These are phyloP conservation scores for Aspergillus texensis DNA, from an alignment of 2,329 filamentous ascomycete species.

Conservation along the genomic window DNA sequence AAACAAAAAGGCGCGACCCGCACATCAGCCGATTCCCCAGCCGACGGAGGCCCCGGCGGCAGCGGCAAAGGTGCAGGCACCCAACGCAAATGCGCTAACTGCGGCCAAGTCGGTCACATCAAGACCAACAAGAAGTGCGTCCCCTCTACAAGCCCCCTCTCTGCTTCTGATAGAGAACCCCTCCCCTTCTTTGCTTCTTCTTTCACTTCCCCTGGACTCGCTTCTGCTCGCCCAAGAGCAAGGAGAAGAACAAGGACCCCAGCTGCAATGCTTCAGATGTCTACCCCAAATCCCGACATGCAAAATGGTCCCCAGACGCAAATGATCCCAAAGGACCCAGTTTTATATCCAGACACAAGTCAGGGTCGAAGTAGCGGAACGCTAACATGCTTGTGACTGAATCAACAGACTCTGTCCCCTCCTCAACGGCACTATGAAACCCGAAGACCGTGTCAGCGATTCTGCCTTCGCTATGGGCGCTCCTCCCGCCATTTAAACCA, in stretches of 20 bases:
- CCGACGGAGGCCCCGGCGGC: constrained; percentile 43
- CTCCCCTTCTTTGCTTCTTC: constrained; percentile 28
- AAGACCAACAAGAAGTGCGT: constrained; percentile 96
- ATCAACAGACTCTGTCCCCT: constrained; percentile 72
- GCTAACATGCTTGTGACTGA: constrained; percentile 10
- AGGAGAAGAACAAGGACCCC: neutral
- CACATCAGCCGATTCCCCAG: constrained; percentile 48
- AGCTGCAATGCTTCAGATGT: neutral
- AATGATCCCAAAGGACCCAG: neutral
- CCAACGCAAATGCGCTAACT: constrained; percentile 92
- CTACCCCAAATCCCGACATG: neutral
- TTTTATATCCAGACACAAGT: neutral
- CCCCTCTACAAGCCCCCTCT: neutral
- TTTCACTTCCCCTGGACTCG: constrained; percentile 16
- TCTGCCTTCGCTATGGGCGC: constrained; percentile 53
- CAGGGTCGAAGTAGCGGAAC: neutral
- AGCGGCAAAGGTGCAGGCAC: constrained; percentile 69
- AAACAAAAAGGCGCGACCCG: constrained; percentile 72
- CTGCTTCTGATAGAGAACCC: constrained; percentile 13
- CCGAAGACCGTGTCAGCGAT: constrained; percentile 49
- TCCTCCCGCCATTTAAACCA: constrained; percentile 31
- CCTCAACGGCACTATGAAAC: constrained; percentile 79
- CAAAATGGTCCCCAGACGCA: neutral
- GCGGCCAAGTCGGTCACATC: constrained; percentile 94
- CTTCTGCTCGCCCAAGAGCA: neutral